A percentile compares a stretch with the other conserved stretches of the same genome.
These are phyloP conservation scores for Penicillium rolfsii DNA, from an alignment of 2,329 filamentous ascomycete genomes.

Conservation along the genomic window DNA sequence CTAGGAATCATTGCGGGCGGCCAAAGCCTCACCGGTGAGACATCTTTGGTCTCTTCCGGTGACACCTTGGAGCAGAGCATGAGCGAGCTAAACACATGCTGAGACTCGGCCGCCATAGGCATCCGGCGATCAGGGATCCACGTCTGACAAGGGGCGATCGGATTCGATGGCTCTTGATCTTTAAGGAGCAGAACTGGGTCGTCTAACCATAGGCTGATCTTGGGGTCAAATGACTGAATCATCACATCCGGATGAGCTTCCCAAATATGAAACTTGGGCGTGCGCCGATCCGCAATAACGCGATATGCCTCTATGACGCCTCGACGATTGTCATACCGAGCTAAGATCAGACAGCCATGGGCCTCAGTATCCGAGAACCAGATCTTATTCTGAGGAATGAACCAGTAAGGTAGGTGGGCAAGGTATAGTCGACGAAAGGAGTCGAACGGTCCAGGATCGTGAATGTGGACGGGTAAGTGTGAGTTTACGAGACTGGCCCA, in stretches of 20 bases:
- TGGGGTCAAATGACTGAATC: constrained; percentile 73
- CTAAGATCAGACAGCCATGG: constrained; percentile 73
- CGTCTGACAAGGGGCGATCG: constrained; percentile 31
- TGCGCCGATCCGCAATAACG: constrained; percentile 66
- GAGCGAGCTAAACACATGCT: constrained; percentile 67
- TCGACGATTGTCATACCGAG: constrained; percentile 72
- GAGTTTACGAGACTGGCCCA: constrained; percentile 73
- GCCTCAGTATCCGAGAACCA: constrained; percentile 81
- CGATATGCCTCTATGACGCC: constrained; percentile 81
- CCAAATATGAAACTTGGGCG: constrained; percentile 65
- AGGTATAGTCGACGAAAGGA: constrained; percentile 73
- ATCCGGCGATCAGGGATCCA: constrained; percentile 52
- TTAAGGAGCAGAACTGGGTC: constrained; percentile 68
- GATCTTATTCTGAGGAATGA: constrained; percentile 75
- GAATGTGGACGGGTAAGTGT: constrained; percentile 64
- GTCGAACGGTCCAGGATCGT: constrained; percentile 60
- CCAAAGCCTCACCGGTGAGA: constrained; percentile 64
- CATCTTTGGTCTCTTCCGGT: constrained; percentile 41
- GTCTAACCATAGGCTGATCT: constrained; percentile 72
- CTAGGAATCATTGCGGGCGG: constrained; percentile 73
- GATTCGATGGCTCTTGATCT: constrained; percentile 27
- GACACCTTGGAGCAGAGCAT: constrained; percentile 61
- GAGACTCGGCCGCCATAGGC: constrained; percentile 56
- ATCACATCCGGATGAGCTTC: constrained; percentile 65
- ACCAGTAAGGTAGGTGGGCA: constrained; percentile 81